Evolutionary conservation across 106 monocot genomes (phyloP).

Genomic region (Dendrobium nobile): DNA sequence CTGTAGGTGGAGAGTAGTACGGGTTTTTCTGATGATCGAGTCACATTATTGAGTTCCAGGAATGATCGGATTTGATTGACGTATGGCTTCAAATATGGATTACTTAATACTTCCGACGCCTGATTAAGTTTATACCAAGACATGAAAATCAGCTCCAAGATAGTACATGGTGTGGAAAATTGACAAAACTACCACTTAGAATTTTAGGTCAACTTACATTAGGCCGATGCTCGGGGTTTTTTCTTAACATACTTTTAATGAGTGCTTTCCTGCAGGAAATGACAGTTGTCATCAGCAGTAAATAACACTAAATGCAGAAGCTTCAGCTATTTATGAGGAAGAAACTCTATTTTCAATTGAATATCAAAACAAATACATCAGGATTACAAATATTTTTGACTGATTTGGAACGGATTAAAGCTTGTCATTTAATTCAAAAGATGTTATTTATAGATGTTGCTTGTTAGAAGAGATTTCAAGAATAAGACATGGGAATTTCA

Average conservation of each 20-base stretch:
- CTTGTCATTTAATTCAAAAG: no score
- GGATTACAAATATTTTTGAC: not conserved
- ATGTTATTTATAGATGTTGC: no score
- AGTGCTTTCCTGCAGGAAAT: conserved; percentile 63
- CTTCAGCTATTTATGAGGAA: not conserved
- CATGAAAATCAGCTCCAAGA: not conserved
- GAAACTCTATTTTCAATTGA: not conserved
- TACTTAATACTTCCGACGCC: conserved; percentile 82
- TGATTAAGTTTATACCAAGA: conserved; percentile 18
- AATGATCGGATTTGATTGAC: conserved; percentile 58
- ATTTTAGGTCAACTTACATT: conserved; percentile 46
- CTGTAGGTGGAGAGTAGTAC: conserved; percentile 14
- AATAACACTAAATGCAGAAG: not conserved
- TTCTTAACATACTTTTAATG: conserved; percentile 92
- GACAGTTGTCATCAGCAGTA: not conserved
- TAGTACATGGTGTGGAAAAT: not conserved
- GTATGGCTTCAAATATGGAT: conserved; percentile 68
- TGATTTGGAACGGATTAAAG: no score
- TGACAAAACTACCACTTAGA: not conserved
- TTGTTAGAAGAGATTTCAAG: no score
- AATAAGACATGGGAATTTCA: no score
- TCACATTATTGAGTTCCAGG: conserved; percentile 26
- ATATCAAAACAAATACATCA: not conserved
- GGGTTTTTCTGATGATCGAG: conserved; percentile 29
- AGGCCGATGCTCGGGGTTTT: conserved; percentile 92